Base-by-base conservation (phyloP, 257 asterid genomes). In the Linderniella brevidens region DNA sequence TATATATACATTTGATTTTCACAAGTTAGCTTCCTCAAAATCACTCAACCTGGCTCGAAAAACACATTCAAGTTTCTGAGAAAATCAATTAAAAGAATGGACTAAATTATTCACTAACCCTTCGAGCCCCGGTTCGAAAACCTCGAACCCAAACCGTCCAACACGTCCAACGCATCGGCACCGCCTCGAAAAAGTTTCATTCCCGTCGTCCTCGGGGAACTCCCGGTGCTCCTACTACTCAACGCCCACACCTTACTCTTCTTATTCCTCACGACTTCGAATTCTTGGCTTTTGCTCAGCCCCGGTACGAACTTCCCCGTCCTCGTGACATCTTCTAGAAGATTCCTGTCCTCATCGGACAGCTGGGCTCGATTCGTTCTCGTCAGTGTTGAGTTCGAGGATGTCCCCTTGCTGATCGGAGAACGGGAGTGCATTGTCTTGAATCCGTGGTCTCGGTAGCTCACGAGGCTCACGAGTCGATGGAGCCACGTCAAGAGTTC, bases 201-300 rank as follows among this genome's bases (percentile, higher is more conserved):
- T 25, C 57, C 86, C 41, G 63, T 54, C 41, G 63, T 54, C 38
- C 72, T 36, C 0, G 94, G 96, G 0, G 96, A 82, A 73, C 73
- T 75, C 39, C 92, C 93, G 0, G 77, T 70, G 69, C 96, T 86
- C 72, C 68, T 58, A 56, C 94, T 82, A 56, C 94, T 82, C 12
- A 62, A 32, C 4, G 74, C 78, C 82, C 69, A 62, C 25, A 70
- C 56, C 65, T 54, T 70, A 17, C 42, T 59, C 50, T 67, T 73
- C 56, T 48, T 58, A 25, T 25, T 6, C 58, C 63, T 70, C 7
- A 54, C 72, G 11, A 56, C 49, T 15, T 44, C 53, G 16, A 86
- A 73, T 44, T 82, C 96, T 60, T 86, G 96, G 78, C 99, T 85
- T 68, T 85, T 90, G 78, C 96, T 77, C 52, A 73, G 68, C 9